Base-by-base conservation (phyloP, 1,139 yeast species). In the Hyphopichia pseudoburtonii region DNA sequence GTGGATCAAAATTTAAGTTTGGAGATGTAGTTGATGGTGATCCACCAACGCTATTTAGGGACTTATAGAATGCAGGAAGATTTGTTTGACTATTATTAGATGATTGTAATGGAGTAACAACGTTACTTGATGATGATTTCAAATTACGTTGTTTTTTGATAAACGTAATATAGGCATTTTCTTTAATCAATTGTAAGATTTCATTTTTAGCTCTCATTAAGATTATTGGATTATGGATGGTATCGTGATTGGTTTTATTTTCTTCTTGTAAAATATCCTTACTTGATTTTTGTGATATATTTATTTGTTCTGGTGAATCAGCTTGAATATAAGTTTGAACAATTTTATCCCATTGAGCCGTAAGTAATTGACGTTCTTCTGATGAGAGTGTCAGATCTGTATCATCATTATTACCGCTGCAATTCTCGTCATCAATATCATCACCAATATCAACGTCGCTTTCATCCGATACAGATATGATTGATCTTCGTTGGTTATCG, bases 291-390 rank as follows among this genome's bases (percentile, higher is more conserved):
- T 64, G 57, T 0, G 77, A 67, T 10, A 74, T 48, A 46, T 74
- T 74, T 39, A 74, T 66, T 49, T 74, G 78, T 31, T 57, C 62
- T 4, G 71, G 73, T 0, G 78, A 61, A 42, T 72, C 65, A 19
- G 56, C 51, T 16, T 44, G 42, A 16, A 68, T 54, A 43, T 58
- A 66, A 26, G 44, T 54, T 28, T 47, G 42, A 30, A 66, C 43
- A 23, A 68, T 62, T 37, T 39, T 41, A 27, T 53, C 41, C 73
- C 73, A 68, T 39, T 60, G 64, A 10, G 46, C 37, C 11, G 35
- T 37, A 17, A 60, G 45, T 7, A 46, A 21, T 3, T 49, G 44
- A 5, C 37, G 40, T 24, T 55, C 58, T 14, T 45, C 48, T n/a
- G n/a, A n/a, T n/a, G n/a, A n/a, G 16, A 37, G 34, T 18, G 39